Evolutionary conservation across 208 protist species (phyloP), one percentile per base, ranked within the genome.

Genomic region (Leishmania lainsoni): DNA sequence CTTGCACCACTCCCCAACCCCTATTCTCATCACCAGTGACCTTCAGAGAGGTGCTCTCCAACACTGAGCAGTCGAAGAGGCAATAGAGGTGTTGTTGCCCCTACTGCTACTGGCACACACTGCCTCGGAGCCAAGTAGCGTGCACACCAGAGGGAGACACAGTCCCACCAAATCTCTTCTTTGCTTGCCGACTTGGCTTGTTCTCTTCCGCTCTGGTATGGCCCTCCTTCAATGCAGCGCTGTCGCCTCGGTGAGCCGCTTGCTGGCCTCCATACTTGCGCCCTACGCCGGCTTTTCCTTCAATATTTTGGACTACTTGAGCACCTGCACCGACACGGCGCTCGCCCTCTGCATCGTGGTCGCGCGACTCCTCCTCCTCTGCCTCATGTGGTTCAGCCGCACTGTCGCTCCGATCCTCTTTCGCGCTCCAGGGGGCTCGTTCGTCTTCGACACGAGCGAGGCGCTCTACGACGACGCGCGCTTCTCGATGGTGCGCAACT

Each of bases 371-470:
- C 39, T 82, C 39, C 68, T 94, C 26, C 72, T 96, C 26, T 26
- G 81, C 22, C 68, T 85, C 48, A 94, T 93, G 90, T 75, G 89
- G 48, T 80, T 89, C 45, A 89, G 78, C 63, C 81, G 81, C 61
- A 78, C 75, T 0, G 66, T 92, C 16, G 80, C 91, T 5, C 91
- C 91, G 2, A 69, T 86, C 5, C 73, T 93, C 48, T 85, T 90
- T 83, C 42, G 56, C 48, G 77, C 81, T 5, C 78, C 78, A 6
- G 81, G 72, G 17, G 75, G 76, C 49, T 76, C 87, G 5, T 85
- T 93, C 26, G 75, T 90, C 63, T 94, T 93, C 63, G 93, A 96
- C 85, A 89, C 83, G 6, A 71, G 88, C 6, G 83, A 83, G 77
- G 61, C 83, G 65, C 78, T 96, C 48, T 90, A 93, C 79, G 80